A percentile compares a stretch with the other conserved stretches of the same genome.
Conservation (phyloP, 164 flowering plant species). For the Annona cherimola region DNA sequence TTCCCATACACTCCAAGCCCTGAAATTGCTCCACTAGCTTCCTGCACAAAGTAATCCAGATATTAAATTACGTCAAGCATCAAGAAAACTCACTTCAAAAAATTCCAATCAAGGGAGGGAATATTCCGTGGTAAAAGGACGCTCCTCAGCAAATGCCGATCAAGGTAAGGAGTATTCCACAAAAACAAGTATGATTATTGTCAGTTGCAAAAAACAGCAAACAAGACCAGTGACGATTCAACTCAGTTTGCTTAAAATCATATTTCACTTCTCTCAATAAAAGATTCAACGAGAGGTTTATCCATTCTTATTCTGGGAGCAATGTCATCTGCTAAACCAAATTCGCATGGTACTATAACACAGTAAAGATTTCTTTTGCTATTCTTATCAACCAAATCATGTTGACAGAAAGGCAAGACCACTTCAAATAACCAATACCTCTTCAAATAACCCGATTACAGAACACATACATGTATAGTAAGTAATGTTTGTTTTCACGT, state of each 20-base stretch:
- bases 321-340: neutral
- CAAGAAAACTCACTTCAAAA: neutral
- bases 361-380: neutral
- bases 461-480: too few relatives aligned
- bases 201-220: neutral
- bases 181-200: neutral
- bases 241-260: neutral
- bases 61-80: neutral
- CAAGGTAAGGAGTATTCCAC: too few relatives aligned
- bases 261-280: neutral
- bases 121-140: too few relatives aligned
- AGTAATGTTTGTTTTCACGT: too few relatives aligned
- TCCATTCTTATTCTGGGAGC: neutral
- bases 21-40: slow-evolving; percentile 88
- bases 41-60: slow-evolving; percentile 35
- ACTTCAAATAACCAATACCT: too few relatives aligned
- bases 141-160: too few relatives aligned
- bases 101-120: too few relatives aligned
- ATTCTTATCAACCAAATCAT: too few relatives aligned
- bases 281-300: neutral
- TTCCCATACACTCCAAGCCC: slow-evolving; percentile 80
- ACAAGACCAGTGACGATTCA: neutral
- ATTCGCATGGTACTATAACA: neutral
- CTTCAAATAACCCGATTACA: too few relatives aligned
- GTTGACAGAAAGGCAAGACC: too few relatives aligned